Base-by-base conservation (phyloP, 495 filamentous ascomycete species). In the Trichoderma erinaceum region DNA sequence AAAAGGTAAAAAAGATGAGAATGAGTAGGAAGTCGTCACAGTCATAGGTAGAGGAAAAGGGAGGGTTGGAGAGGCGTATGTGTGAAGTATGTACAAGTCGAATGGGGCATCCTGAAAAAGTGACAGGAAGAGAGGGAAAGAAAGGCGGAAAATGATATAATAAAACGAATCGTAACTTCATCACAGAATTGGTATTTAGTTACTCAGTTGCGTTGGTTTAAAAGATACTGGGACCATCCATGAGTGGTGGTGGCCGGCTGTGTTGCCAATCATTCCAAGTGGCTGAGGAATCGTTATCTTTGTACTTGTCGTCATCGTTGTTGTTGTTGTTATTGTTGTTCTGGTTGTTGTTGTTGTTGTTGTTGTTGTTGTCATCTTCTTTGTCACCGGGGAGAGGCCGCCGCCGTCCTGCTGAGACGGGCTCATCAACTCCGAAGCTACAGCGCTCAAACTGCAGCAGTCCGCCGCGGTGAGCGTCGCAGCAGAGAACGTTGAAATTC, bases 381-480 rank as follows among this genome's bases (percentile, higher is more conserved):
- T 29, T 4, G 29, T 29, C 56, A 2, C 3, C 56, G 32, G 1
- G 1, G 10, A 12, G 56, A 1, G 10, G 4, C 3, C 56, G 56
- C 56, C 27, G 56, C 15, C 25, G 16, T 23, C 56, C 56, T 10
- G 3, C 56, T 6, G 56, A 13, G 56, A 61, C 15, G 13, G 56
- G 56, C 56, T 61, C 56, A 25, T 61, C 56, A 5, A 61, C 56
- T 11, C 56, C 56, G 27, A 12, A 61, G 56, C 65, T 78, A 66
- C 81, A 84, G 21, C 91, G 81, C 73, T 92, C 88, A 68, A 90
- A 87, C 70, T 90, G 84, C 82, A 97, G 83, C 46, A 97, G 79
- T 5, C 93, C 93, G 64, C 93, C 93, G 72, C 92, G 88, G 32
- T 82, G 82, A 29, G 78, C 79, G 73, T 98, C 94, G 23, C 85